phyloP scores from a whole-genome alignment of 2,329 filamentous ascomycete genomes.

The Colletotrichum sp. region DNA sequence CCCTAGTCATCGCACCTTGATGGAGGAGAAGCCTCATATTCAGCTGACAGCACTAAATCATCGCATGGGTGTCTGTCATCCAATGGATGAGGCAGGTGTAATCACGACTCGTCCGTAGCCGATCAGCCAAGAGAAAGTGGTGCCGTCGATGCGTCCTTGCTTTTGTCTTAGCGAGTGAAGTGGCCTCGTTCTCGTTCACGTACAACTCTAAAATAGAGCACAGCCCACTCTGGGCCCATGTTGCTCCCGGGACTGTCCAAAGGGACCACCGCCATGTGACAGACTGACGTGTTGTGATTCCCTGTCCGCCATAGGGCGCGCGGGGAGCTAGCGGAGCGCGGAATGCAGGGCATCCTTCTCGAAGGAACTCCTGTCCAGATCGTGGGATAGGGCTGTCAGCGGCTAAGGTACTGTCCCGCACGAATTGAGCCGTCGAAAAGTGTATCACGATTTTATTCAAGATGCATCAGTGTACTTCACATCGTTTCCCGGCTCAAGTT shows the following conservation, averaged over 20 bases:
- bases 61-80: not conserved
- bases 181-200: not conserved
- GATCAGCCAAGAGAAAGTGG: not conserved
- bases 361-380: not conserved
- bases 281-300: not conserved
- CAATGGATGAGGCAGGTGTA: not conserved
- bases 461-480: not conserved
- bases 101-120: not conserved
- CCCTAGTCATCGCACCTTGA: not conserved
- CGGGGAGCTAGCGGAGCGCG: not conserved
- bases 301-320: not conserved
- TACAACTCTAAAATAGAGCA: not conserved
- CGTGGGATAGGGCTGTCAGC: not conserved
- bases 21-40: not conserved
- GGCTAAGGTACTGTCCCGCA: not conserved
- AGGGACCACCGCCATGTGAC: not conserved
- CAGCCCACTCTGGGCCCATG: not conserved
- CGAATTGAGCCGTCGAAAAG: not conserved
- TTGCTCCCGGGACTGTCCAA: not conserved
- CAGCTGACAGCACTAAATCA: not conserved
- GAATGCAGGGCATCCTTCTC: not conserved
- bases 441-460: rapidly evolving
- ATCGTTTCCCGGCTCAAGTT: rapidly evolving
- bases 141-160: not conserved
- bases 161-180: not conserved